Evolutionary conservation across 768 basidiomycete genomes (phyloP), one percentile per base, ranked within the genome.

Genomic region (Panaeolus cyanescens): DNA sequence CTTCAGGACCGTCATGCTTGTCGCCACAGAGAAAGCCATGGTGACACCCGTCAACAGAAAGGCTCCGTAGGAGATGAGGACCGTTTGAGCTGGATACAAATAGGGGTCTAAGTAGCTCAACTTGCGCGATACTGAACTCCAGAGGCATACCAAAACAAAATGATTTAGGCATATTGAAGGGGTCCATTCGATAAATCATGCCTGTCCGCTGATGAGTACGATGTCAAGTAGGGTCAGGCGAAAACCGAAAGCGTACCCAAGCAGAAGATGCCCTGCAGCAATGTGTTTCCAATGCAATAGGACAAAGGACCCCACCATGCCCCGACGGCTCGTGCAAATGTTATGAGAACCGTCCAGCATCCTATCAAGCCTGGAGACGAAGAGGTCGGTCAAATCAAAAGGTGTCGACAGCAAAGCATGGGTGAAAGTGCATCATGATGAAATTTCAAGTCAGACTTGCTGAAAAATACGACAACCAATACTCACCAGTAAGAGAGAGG

Each of bases 111-210:
- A 7, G 33, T 19, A 15, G 37, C 20, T 28, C 28, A n/a, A n/a
- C n/a, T n/a, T n/a, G n/a, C 30, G 25, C 13, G 50, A 36, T 13
- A 31, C 34, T 42, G 33, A 22, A 39, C 5, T 34, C 20, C 13
- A 22, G 9, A 5, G 15, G 70, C 80, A 62, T 65, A 86, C 86
- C 77, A 33, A 83, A 72, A 66, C 89, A 90, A 64, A 90, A 89
- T 30, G 68, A 64, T 33, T 68, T 72, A 8, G 87, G 85, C 87
- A 90, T 90, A 19, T 61, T 67, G 54, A 74, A 75, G 0, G 88
- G 85, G 64, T 86, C 76, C 88, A 90, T 89, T 55, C 73, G 70
- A 79, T 85, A 89, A 13, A 86, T 77, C 72, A 90, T 80, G 10
- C 88, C 89, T 89, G 28, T 22, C 20, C 36, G 40, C 22, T 19